Evolutionary conservation across 176 grass and related monocot genomes (phyloP), one percentile per base, ranked within the genome.

Genomic region (Ampelocalamus luodianensis): DNA sequence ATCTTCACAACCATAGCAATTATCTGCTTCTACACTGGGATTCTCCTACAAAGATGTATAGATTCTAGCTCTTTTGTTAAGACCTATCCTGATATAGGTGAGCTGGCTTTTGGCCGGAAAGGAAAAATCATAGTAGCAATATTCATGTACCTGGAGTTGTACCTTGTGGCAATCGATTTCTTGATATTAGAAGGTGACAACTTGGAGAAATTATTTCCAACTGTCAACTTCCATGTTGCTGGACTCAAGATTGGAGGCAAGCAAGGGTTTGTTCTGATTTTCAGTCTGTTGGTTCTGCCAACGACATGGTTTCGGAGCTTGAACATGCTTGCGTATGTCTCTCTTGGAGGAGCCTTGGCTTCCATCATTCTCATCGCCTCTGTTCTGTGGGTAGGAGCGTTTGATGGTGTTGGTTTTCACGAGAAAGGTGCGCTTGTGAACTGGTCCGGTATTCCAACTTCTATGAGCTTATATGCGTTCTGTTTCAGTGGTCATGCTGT

Each of bases 121-220:
- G 92, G 90, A 46, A 91, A 59, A 43, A 79, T 90, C 66, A 59
- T 85, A 10, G 92, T 96, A 12, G 64, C 90, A 65, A 51, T 72
- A 4, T 82, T 88, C 87, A 79, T 94, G 85, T 92, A 94, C 79
- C 74, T 94, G 45, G 92, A 94, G 85, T 71, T 97, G 51, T 97
- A 94, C 75, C 87, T 97, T 22, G 94, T 90, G 10, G 68, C 94
- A 1, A 80, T 92, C 5, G 90, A 94, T 71, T 97, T 97, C 86
- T 79, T 97, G 85, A 97, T 97, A 83, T 66, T 97, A 18, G 94
- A 97, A 90, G 94, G 94, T 36, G 94, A 97, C 85, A 97, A 94
- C 72, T 70, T 97, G 79, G 90, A 97, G 67, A 97, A 97, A 68
- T 79, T 97, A 67, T 97, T 97, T 85, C 94, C 92, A 20, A 70